phyloP scores from a whole-genome alignment of 2,329 filamentous ascomycete species.

The Cadophora gregata region DNA sequence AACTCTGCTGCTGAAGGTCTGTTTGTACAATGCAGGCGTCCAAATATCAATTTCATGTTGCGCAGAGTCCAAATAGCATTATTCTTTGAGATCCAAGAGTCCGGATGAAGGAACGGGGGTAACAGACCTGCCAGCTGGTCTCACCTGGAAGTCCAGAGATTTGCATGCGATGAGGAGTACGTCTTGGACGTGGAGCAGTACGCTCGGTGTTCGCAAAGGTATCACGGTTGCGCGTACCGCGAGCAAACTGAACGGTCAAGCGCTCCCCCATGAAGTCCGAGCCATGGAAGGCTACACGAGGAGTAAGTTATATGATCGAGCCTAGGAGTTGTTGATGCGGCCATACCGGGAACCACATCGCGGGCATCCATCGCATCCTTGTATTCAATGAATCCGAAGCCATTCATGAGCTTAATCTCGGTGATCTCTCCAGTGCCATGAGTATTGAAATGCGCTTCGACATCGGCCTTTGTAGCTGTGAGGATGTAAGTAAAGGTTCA shows the following conservation, averaged over 20 bases:
- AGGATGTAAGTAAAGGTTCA: constrained; percentile 30
- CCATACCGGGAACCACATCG: constrained; percentile 95
- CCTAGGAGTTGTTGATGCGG: constrained; percentile 29
- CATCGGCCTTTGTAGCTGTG: constrained; percentile 92
- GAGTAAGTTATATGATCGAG: constrained; percentile 36
- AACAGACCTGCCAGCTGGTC: constrained; percentile 99
- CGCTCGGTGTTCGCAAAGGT: constrained; percentile 67
- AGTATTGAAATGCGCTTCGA: constrained; percentile 92
- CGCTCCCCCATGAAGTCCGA: constrained; percentile 98
- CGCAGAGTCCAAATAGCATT: constrained; percentile 46
- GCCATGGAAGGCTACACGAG: constrained; percentile 71
- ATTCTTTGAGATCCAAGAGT: constrained; percentile 46
- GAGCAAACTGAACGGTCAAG: constrained; percentile 96
- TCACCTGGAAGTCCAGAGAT: constrained; percentile 96
- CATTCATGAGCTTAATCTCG: constrained; percentile 99
- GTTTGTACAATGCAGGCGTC: constrained; percentile 42
- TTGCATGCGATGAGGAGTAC: constrained; percentile 95
- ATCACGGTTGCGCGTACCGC: constrained; percentile 77
- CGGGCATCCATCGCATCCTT: constrained; percentile 98
- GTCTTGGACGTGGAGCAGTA: constrained; percentile 79
- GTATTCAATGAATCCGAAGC: constrained; percentile 99
- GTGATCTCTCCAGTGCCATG: constrained; percentile 98
- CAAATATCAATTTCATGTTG: constrained; percentile 40
- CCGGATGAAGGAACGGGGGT: constrained; percentile 61
- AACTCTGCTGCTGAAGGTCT: constrained; percentile 32